A percentile compares a stretch with the other conserved stretches of the same genome.
These are phyloP conservation scores for Lachnellula cervina DNA, from an alignment of 2,329 filamentous ascomycete genomes.

Conservation along the genomic window DNA sequence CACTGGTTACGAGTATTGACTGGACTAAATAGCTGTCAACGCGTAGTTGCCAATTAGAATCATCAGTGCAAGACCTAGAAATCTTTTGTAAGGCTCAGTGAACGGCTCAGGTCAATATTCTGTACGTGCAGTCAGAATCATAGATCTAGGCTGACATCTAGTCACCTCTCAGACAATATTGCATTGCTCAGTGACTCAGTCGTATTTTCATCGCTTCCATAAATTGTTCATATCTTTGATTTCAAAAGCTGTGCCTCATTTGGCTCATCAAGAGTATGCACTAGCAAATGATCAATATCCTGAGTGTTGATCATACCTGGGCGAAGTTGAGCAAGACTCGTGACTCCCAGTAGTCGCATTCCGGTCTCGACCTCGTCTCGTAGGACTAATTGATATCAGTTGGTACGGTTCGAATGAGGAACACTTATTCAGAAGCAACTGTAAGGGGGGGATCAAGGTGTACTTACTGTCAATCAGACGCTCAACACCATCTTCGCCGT, in stretches of 20 bases:
- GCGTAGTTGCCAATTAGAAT: too few species aligned
- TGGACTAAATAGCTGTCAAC: too few species aligned
- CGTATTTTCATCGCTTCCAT: too few species aligned
- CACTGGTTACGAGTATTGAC: too few species aligned
- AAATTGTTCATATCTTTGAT: background rate
- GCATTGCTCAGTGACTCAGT: too few species aligned
- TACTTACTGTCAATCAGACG: constrained; percentile 46
- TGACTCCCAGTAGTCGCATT: constrained; percentile 60
- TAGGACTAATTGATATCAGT: constrained; percentile 34
- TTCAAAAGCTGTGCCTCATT: background rate
- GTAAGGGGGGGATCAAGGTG: background rate
- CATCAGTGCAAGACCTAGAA: too few species aligned
- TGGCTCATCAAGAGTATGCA: background rate
- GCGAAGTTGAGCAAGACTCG: constrained; percentile 51
- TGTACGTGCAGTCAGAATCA: too few species aligned
- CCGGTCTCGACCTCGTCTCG: constrained; percentile 57
- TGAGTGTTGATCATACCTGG: constrained; percentile 53
- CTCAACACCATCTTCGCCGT: constrained; percentile 47
- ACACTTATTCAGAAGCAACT: background rate
- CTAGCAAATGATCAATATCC: constrained; percentile 32
- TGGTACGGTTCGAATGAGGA: background rate
- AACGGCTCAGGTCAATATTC: too few species aligned
- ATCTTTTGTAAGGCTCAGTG: too few species aligned
- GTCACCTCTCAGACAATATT: too few species aligned
- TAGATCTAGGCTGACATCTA: too few species aligned